phyloP scores from a whole-genome alignment of 257 asterid species.

The Orobanche coerulescens region DNA sequence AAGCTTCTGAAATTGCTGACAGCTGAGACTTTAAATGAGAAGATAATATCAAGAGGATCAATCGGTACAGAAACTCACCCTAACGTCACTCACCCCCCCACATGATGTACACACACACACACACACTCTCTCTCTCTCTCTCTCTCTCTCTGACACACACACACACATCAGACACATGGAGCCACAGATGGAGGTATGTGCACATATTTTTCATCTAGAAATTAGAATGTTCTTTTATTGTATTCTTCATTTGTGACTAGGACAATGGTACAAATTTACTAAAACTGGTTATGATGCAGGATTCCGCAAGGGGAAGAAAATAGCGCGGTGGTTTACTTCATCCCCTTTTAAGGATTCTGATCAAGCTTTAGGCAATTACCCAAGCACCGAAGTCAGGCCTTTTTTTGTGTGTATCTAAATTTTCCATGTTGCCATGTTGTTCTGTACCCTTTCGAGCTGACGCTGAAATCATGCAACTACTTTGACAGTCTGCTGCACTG shows the following conservation, averaged over 20 bases:
- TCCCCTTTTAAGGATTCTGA: conserved; percentile 57
- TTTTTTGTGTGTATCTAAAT: conserved; percentile 18
- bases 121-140: too few species aligned
- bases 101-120: neutral
- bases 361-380: conserved; percentile 36
- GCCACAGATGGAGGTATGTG: neutral
- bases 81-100: conserved; percentile 9
- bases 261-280: conserved; percentile 14
- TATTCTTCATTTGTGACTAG: conserved; percentile 16
- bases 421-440: conserved; percentile 10
- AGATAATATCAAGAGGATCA: conserved; percentile 19
- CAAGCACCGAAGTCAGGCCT: conserved; percentile 36
- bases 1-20: conserved; percentile 19
- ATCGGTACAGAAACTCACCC: neutral
- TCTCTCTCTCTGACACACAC: neutral
- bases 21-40: conserved; percentile 14
- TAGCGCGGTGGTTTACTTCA: conserved; percentile 75
- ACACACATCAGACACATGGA: conserved; percentile 5
- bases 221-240: conserved; percentile 7
- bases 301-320: conserved; percentile 60
- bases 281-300: conserved; percentile 41
- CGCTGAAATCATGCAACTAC: conserved; percentile 21
- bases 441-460: conserved; percentile 16
- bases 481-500: conserved; percentile 42
- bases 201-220: neutral